Evolutionary conservation across 208 protist genomes (phyloP), one percentile per base, ranked within the genome.

Genomic region (Acanthamoeba lenticulata): DNA sequence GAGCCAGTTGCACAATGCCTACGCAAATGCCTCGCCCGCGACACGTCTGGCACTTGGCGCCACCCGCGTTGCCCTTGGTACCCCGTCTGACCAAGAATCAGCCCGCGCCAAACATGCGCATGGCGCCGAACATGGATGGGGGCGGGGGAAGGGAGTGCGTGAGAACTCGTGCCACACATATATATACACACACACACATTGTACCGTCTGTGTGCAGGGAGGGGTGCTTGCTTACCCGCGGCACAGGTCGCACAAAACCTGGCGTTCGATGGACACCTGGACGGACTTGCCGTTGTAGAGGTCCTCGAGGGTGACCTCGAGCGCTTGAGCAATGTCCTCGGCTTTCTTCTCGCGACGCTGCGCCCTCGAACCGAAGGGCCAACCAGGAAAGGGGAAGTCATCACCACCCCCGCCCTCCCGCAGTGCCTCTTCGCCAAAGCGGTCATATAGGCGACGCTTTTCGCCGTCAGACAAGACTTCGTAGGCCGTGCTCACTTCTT

Each of bases 211-310:
- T 24, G 32, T 9, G 79, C 72, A n/a, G 79, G 79, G 38, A 89
- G 47, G 79, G 42, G 24, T 21, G 11, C 52, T 60, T 62, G 52
- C 3, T 29, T 88, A 95, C 93, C 97, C 97, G 32, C 95, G 42
- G 94, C 97, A 98, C 24, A 81, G 72, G 52, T 47, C 21, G 94
- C 97, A 98, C 13, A 98, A 52, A 6, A 96, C 88, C 21, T 97
- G 86, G 89, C 96, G 96, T 69, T 98, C 95, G 21, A 99, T 97
- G 32, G 98, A 95, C 27, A 99, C 95, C 95, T 99, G 99, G 93
- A 98, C 97, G 5, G 98, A 98, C 94, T 99, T 99, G 60, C 99
- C 99, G 57, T 98, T 99, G 97, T 99, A 99, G 69, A 99, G 98
- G 90, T 99, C 98, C 93, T 99, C 99, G 44, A 99, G 97, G 0